Conservation (phyloP, 1,284 basidiomycete species). For the Vanrija sp. region DNA sequence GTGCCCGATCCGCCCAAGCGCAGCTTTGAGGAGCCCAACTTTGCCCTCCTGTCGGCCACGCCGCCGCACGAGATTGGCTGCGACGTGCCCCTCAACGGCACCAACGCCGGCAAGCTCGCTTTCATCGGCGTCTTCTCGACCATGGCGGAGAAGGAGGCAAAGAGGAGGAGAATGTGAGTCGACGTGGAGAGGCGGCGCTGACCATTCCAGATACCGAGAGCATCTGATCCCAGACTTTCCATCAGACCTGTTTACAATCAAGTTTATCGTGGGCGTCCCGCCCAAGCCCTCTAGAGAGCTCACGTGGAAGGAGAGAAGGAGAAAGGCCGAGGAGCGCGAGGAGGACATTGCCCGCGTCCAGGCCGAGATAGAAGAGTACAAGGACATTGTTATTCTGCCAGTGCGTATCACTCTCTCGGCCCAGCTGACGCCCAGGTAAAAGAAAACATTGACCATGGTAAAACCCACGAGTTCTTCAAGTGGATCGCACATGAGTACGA, state of each 20-base stretch:
- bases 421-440: constrained; percentile 28
- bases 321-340: constrained; percentile 12
- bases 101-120: constrained; percentile 36
- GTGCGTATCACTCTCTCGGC: constrained; percentile 19
- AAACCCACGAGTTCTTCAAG: constrained; percentile 50
- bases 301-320: background rate
- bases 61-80: constrained; percentile 48
- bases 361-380: constrained; percentile 39
- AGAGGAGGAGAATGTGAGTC: constrained; percentile 41
- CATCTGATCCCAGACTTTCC: constrained; percentile 46
- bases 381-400: constrained; percentile 48
- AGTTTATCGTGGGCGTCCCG: constrained; percentile 48
- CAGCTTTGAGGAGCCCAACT: constrained; percentile 49
- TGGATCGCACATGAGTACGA: constrained; percentile 45
- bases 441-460: constrained; percentile 50
- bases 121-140: constrained; percentile 48
- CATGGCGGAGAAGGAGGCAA: constrained; percentile 25
- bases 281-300: too few species aligned
- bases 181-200: background rate
- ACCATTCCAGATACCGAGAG: constrained; percentile 32
- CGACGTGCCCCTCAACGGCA: constrained; percentile 38
- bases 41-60: constrained; percentile 34
- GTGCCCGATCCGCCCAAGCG: constrained; percentile 12
- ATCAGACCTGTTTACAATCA: constrained; percentile 39
- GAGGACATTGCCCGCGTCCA: constrained; percentile 17